Percentiles rank a stretch among this genome's conserved stretches.
Conservation (phyloP, 495 filamentous ascomycete species). For the Xylaria scruposa region DNA sequence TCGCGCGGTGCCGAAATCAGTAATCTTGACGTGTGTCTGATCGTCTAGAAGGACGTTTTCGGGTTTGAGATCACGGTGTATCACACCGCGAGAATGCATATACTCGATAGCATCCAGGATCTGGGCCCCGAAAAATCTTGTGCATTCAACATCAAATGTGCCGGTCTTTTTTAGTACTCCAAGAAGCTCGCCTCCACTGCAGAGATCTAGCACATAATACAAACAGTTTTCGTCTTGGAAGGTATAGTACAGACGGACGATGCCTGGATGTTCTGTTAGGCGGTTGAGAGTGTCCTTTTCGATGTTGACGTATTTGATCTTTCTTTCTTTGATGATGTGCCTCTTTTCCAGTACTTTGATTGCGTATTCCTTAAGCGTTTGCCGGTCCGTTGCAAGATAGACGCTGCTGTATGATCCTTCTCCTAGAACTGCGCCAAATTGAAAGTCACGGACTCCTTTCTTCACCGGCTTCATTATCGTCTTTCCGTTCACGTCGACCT, state of each 20-base stretch:
- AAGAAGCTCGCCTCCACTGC: conserved; percentile 89
- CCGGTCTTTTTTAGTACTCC: conserved; percentile 91
- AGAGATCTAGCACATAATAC: conserved; percentile 96
- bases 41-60: conserved; percentile 96
- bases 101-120: conserved; percentile 97
- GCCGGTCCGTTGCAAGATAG: conserved; percentile 90
- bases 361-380: conserved; percentile 95
- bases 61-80: conserved; percentile 96
- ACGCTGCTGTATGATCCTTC: conserved; percentile 99
- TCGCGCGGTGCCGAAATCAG: conserved; percentile 98
- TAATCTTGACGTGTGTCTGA: conserved; percentile 98
- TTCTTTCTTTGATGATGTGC: conserved; percentile 99
- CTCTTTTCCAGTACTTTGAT: conserved; percentile 99
- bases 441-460: conserved; percentile 97
- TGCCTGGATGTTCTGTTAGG: conserved; percentile 93
- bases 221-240: conserved; percentile 96
- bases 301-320: conserved; percentile 99
- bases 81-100: conserved; percentile 96
- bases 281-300: conserved; percentile 98
- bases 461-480: conserved; percentile 84
- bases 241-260: conserved; percentile 97
- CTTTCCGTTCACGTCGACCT: conserved; percentile 82
- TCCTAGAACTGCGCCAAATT: conserved; percentile 88
- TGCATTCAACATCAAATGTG: conserved; percentile 96
- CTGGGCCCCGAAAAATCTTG: conserved; percentile 92